Percentiles rank a stretch among this genome's conserved stretches.
phyloP scores from a whole-genome alignment of 371 early-diverging fungal species.

The Circinella minor region DNA sequence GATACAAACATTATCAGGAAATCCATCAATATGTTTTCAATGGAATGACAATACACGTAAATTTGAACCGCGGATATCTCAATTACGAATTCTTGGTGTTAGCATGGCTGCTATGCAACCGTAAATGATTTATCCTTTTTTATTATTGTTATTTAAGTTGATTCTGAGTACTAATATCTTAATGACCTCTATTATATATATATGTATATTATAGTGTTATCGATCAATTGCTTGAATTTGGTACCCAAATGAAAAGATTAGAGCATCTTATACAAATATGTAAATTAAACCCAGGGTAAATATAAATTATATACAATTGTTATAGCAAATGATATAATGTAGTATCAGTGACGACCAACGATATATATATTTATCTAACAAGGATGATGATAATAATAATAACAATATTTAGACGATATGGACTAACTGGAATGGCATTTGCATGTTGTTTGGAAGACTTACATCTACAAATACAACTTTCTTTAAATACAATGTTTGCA shows the following conservation, averaged over 20 bases:
- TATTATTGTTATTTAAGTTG: too few relatives aligned
- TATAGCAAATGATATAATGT: too few relatives aligned
- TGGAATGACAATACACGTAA: constrained; percentile 24
- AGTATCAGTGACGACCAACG: too few relatives aligned
- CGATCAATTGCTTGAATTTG: constrained; percentile 34
- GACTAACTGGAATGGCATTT: constrained; percentile 53
- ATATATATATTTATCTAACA: too few relatives aligned
- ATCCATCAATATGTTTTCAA: constrained; percentile 39
- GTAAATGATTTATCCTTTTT: constrained; percentile 12
- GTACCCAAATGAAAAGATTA: constrained; percentile 40
- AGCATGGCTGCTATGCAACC: constrained; percentile 32
- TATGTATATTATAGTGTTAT: constrained; percentile 21
- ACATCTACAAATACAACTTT: constrained; percentile 41
- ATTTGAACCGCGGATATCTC: constrained; percentile 31
- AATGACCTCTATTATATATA: neutral
- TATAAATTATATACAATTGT: too few relatives aligned
- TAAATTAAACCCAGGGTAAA: constrained; percentile 38
- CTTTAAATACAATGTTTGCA: constrained; percentile 33
- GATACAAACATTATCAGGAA: constrained; percentile 13
- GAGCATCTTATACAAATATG: constrained; percentile 37
- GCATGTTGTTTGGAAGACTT: constrained; percentile 49
- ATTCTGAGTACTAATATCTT: too few relatives aligned
- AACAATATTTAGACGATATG: constrained; percentile 33
- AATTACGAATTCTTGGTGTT: constrained; percentile 48
- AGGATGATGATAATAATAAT: too few relatives aligned